Evolutionary conservation across 1,284 basidiomycete genomes (phyloP).

Genomic region (Cutaneotrichosporon sp.): DNA sequence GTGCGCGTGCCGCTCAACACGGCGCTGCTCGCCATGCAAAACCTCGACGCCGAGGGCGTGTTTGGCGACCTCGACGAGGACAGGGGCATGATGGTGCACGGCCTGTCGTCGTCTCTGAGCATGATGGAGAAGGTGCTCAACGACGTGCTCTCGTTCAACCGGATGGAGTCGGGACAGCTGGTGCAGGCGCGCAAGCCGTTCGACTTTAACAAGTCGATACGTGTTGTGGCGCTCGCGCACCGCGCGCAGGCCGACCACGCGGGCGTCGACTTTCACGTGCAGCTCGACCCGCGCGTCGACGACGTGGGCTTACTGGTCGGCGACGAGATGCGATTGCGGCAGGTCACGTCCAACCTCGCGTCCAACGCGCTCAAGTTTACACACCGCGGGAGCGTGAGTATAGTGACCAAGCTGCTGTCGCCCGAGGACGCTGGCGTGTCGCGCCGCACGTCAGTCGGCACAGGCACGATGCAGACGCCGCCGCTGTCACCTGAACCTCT

Average conservation of each 20-base stretch:
- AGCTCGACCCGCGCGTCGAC: conserved; percentile 70
- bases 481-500: too few relatives aligned
- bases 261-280: conserved; percentile 61
- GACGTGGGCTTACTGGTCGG: conserved; percentile 54
- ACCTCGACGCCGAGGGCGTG: conserved; percentile 64
- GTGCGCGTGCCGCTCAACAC: conserved; percentile 88
- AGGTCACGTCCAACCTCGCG: conserved; percentile 57
- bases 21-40: conserved; percentile 79
- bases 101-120: conserved; percentile 68
- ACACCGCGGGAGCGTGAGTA: conserved; percentile 53
- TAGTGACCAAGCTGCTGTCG: conserved; percentile 44
- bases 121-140: conserved; percentile 75
- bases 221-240: conserved; percentile 70
- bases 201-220: conserved; percentile 75
- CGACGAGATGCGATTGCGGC: conserved; percentile 63
- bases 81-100: conserved; percentile 44
- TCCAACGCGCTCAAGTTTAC: conserved; percentile 62
- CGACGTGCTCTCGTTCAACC: conserved; percentile 61
- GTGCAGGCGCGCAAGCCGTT: conserved; percentile 57
- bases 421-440: conserved; percentile 15
- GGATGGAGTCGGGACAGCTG: conserved; percentile 50
- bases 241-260: conserved; percentile 67
- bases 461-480: too few relatives aligned
- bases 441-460: too few relatives aligned
- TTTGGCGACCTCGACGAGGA: conserved; percentile 37